Evolutionary conservation across 306 rosid genomes (phyloP), one percentile per base, ranked within the genome.

Genomic region (Quercus cerris): DNA sequence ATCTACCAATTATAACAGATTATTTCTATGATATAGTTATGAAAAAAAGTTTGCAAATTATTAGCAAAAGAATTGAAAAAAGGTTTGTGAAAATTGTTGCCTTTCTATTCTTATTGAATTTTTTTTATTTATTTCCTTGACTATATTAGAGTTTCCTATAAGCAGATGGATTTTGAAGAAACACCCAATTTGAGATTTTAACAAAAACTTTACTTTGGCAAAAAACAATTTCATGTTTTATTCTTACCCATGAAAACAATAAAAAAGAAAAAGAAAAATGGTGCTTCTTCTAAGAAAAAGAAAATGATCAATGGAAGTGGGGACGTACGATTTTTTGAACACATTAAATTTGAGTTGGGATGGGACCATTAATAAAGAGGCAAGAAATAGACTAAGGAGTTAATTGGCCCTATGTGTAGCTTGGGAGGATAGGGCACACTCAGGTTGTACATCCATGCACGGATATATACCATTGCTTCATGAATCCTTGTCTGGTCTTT

Each of bases 391-490:
- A 62, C 22, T 14, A 51, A 68, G 23, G 15, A 49, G 54, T 11
- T 49, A 49, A 12, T 49, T 63, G 51, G 41, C 63, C 81, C 72
- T 70, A 54, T 82, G 78, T 41, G 52, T 18, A 41, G 77, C 38
- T 19, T 61, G 81, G 78, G 81, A 44, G 56, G 81, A 71, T 56
- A 55, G 85, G 75, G 78, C 78, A 55, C 85, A 63, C 28, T 25
- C 44, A 14, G 5, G 56, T 19, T 54, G 74, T 30, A 46, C 77
- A 71, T 75, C 57, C 73, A 22, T 54, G 66, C 14, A 75, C 72
- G 20, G 31, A 14, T 75, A 23, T 59, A 75, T 38, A 49, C 17
- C 54, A 49, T 49, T 49, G 54, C 54, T 49, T 49, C 54, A 49
- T 49, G 54, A 0, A 49, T 10, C 54, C 11, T 38, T 69, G 25